A percentile compares a stretch with the other conserved stretches of the same genome.
Evolutionary conservation across 148 eudicot species (phyloP).

Genomic region (Talinum fruticosum): DNA sequence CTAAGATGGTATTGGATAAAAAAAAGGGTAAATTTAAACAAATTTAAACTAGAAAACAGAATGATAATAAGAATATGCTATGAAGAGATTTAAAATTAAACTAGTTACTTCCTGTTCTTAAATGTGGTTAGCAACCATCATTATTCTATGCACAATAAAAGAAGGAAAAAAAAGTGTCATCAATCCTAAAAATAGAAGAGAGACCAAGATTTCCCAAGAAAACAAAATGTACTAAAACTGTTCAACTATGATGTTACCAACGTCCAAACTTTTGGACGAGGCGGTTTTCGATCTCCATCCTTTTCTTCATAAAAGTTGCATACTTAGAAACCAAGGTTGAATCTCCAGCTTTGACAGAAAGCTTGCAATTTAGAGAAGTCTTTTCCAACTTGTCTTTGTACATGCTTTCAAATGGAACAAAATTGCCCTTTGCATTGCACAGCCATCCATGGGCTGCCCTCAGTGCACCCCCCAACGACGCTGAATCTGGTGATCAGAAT

Average conservation of each 20-base stretch:
- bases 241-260: slow-evolving; percentile 25
- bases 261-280: slow-evolving; percentile 74
- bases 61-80: no score
- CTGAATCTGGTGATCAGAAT: slow-evolving; percentile 55
- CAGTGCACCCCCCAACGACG: slow-evolving; percentile 78
- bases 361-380: slow-evolving; percentile 56
- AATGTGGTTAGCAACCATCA: no score
- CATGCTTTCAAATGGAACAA: slow-evolving; percentile 64
- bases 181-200: no score
- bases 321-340: slow-evolving; percentile 58
- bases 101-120: no score
- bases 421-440: slow-evolving; percentile 66
- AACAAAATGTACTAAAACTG: no score
- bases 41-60: no score
- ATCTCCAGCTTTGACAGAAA: slow-evolving; percentile 68
- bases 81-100: no score
- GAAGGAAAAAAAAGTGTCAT: no score
- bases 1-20: no score
- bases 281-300: slow-evolving; percentile 68
- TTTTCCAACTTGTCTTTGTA: slow-evolving; percentile 63
- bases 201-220: no score
- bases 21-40: no score
- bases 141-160: no score
- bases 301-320: slow-evolving; percentile 61
- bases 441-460: slow-evolving; percentile 97